Base-by-base conservation (phyloP, 2,329 filamentous ascomycete genomes). In the Colletotrichum liaoningense region DNA sequence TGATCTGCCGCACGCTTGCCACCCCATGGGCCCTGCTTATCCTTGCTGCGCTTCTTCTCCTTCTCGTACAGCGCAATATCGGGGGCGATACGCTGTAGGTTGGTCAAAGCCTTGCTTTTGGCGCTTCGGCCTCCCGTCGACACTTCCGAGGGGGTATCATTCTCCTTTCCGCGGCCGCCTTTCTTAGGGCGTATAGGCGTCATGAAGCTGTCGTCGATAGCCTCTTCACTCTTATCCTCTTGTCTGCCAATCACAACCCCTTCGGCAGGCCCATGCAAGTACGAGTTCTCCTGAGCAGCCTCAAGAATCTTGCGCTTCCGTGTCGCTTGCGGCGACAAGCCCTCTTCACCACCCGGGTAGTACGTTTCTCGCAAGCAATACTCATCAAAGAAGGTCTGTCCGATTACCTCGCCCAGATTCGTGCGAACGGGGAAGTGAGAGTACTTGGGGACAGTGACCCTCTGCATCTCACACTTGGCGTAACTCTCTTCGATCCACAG, bases 401-500 rank as follows among this genome's bases (percentile, higher is more conserved):
- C 97, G 71, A 98, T 94, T 67, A 98, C 91, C 82, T 98, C 97
- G 64, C 95, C 94, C 6, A 99, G 88, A 80, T 99, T 98, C 2
- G 96, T 98, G 69, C 95, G 90, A 12, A 89, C 88, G 19, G 97
- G 97, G 77, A 98, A 99, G 79, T 95, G 92, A 1, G 90, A 94
- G 80, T 97, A 99, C 75, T 93, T 92, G 9, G 89, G 86, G 64
- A 94, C 90, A 4, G 93, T 93, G 26, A 95, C 84, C 0, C 90
- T 90, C 80, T 94, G 93, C 71, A 93, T 86, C 79, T 93, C 89
- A 85, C 95, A 98, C 80, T 93, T 95, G 1, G 96, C 95, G 80
- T 98, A 99, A 82, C 95, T 97, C 80, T 99, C 97, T 82, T 99
- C 97, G 58, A 99, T 89, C 97, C 97, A 99, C 1, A 99, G 88